These are phyloP conservation scores for Perilla frutescens DNA, from an alignment of 257 asterid genomes.

Conservation along the genomic window DNA sequence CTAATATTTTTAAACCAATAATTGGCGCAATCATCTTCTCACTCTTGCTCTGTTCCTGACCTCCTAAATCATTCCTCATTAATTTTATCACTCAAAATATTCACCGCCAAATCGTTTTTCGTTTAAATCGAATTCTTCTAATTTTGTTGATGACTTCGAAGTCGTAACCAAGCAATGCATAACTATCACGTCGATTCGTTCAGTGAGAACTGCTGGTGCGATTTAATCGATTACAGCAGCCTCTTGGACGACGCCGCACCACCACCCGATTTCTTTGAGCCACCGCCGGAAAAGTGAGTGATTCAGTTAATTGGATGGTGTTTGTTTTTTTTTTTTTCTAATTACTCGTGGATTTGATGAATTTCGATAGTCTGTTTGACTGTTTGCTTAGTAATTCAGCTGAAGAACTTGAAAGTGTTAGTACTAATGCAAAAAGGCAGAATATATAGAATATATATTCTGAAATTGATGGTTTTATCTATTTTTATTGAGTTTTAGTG, in stretches of 20 bases:
- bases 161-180: slow-evolving; percentile 30
- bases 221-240: slow-evolving; percentile 49
- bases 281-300: slow-evolving; percentile 40
- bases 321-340: not conserved
- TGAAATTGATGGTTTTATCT: not conserved
- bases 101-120: no score
- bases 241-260: slow-evolving; percentile 44
- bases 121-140: not conserved
- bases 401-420: not conserved
- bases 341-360: not conserved
- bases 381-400: not conserved
- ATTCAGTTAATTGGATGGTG: not conserved
- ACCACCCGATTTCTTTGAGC: slow-evolving; percentile 27
- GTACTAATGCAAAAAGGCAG: not conserved
- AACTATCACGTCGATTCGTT: slow-evolving; percentile 42
- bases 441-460: no score
- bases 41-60: not conserved
- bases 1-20: slow-evolving; percentile 15
- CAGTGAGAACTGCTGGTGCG: slow-evolving; percentile 47
- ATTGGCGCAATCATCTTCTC: slow-evolving; percentile 22
- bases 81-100: not conserved
- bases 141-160: not conserved
- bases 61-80: not conserved
- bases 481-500: not conserved
- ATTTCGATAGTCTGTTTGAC: not conserved